Evolutionary conservation across 2,329 filamentous ascomycete genomes (phyloP), one percentile per base, ranked within the genome.

Genomic region (Drechslera avenae): DNA sequence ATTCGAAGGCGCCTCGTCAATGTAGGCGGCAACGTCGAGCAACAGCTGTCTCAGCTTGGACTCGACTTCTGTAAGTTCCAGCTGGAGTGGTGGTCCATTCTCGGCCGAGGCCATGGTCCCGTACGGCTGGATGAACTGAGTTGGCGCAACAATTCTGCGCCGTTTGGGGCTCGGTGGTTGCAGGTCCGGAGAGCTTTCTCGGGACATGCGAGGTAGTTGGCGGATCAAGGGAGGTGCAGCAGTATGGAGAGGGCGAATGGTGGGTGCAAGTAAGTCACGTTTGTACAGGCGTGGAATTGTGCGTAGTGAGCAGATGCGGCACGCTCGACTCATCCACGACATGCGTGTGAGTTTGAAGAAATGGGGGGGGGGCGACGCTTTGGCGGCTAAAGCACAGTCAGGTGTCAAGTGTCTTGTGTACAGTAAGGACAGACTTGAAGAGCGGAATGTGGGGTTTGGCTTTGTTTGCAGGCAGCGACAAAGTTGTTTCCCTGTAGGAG

Each of bases 11-110:
- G 74, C 64, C 19, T 63, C 50, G 33, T 89, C 83, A 54, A 91
- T 86, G 64, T 86, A 87, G 9, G 81, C 73, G 18, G 89, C 90
- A n/a, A 91, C 89, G 68, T 95, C 90, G 14, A 97, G 80, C 16
- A 97, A 82, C 10, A 97, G 81, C n/a, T 77, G 74, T 54, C 87
- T 86, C 32, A 97, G 81, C 57, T 86, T 87, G 33, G 80, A 76
- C 74, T 97, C 93, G 47, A 85, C 81, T 4, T 83, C 76, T 10
- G 83, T 91, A 54, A 97, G 84, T 34, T 78, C 69, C 26, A 88
- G 77, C n/a, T 63, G 68, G 2, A 57, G 52, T 14, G 62, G 50
- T 34, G 57, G 55, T 12, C 51, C 31, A 19, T 39, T 39, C 16
- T 44, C 21, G 36, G 57, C 16, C 8, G 63, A 58, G 6, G 61